Percentiles rank a stretch among this genome's conserved stretches.
Conservation (phyloP, 2,329 filamentous ascomycete genomes). For the Cercospora beticola region DNA sequence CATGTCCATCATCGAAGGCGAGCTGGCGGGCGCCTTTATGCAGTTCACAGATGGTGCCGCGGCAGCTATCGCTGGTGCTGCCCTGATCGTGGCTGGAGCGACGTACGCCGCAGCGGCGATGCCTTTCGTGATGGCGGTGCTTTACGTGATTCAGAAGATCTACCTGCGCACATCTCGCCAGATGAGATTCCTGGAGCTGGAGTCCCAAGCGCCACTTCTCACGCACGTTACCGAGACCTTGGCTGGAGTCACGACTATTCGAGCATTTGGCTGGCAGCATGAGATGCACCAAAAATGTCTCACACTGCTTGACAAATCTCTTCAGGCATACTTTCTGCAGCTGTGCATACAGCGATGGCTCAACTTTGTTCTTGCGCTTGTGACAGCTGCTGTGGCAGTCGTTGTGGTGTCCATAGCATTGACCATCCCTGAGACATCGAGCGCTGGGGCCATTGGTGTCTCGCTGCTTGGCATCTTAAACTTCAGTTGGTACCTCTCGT, state of each 20-base stretch:
- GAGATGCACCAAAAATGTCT: conserved; percentile 42
- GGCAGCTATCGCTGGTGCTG: conserved; percentile 38
- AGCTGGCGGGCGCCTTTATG: conserved; percentile 39
- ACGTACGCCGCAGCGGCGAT: conserved; percentile 43
- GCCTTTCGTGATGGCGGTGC: conserved; percentile 39
- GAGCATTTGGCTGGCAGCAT: conserved; percentile 53
- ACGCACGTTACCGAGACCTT: conserved; percentile 55
- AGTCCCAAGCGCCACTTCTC: conserved; percentile 50
- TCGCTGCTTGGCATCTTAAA: conserved; percentile 55
- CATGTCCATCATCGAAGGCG: conserved; percentile 48
- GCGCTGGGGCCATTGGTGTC: conserved; percentile 47
- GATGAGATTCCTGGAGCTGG: conserved; percentile 54
- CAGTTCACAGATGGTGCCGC: conserved; percentile 13
- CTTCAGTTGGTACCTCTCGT: conserved; percentile 54
- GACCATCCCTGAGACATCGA: conserved; percentile 38
- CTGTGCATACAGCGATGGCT: conserved; percentile 50
- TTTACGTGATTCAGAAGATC: conserved; percentile 48
- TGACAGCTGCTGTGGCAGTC: conserved; percentile 39
- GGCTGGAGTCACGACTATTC: conserved; percentile 51
- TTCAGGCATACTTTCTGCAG: conserved; percentile 49
- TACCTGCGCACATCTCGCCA: conserved; percentile 52
- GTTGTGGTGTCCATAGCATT: conserved; percentile 38
- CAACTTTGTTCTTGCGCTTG: conserved; percentile 43
- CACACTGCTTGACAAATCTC: conserved; percentile 42
- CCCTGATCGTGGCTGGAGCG: conserved; percentile 43